phyloP scores from a whole-genome alignment of 108 stramenopile species.

The Conticribra guillardii region DNA sequence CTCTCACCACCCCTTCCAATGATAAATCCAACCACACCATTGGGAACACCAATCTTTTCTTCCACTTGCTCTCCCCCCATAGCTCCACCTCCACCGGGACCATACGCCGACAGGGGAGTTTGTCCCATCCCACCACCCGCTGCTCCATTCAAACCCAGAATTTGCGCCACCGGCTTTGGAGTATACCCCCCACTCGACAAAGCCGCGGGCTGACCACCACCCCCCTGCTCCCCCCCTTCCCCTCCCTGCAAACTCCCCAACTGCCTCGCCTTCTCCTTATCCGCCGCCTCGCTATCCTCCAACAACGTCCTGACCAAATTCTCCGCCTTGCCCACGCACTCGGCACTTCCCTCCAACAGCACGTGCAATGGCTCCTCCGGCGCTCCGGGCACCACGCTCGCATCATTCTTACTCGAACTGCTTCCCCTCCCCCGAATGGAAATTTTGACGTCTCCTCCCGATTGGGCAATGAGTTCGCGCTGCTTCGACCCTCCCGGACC shows the following conservation, averaged over 20 bases:
- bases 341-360: conserved; percentile 58
- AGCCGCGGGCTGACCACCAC: neutral
- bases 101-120: conserved; percentile 47
- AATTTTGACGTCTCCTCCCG: conserved; percentile 54
- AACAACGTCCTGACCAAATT: conserved; percentile 57
- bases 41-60: conserved; percentile 83
- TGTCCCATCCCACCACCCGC: conserved; percentile 34
- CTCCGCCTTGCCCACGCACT: conserved; percentile 60
- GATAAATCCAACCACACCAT: conserved; percentile 80
- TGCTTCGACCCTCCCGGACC: conserved; percentile 61
- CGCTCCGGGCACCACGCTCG: conserved; percentile 23
- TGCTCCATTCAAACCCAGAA: conserved; percentile 58
- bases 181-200: conserved; percentile 40
- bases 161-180: conserved; percentile 84
- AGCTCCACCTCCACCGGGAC: conserved; percentile 32
- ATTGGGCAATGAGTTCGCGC: conserved; percentile 44
- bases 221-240: neutral
- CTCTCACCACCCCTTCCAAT: conserved; percentile 93
- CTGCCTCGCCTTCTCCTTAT: conserved; percentile 71
- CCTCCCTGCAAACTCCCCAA: conserved; percentile 50
- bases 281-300: conserved; percentile 52
- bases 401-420: conserved; percentile 2
- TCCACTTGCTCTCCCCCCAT: conserved; percentile 57
- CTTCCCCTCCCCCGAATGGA: conserved; percentile 51
- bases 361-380: conserved; percentile 77